Percentiles rank a stretch among this genome's conserved stretches.
These are phyloP conservation scores for Aspergillus tanneri DNA, from an alignment of 2,329 filamentous ascomycete species.

Conservation along the genomic window DNA sequence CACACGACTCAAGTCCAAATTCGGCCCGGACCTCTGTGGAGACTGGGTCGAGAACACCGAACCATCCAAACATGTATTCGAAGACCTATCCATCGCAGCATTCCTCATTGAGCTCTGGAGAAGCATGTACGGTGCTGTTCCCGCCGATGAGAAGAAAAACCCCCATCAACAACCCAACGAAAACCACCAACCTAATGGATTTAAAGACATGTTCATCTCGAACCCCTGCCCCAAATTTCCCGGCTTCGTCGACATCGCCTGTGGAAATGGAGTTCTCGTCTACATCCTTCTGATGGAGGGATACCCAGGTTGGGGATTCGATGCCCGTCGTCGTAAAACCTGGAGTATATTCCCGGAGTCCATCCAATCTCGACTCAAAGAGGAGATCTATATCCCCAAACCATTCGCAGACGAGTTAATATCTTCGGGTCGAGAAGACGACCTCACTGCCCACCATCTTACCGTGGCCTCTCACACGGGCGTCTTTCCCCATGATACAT, in stretches of 20 bases:
- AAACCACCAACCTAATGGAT: too few relatives aligned
- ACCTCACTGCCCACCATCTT: slow-evolving; percentile 12
- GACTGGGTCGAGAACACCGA: slow-evolving; percentile 85
- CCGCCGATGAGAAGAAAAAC: slow-evolving; percentile 23
- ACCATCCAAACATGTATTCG: slow-evolving; percentile 88
- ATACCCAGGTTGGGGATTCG: slow-evolving; percentile 85
- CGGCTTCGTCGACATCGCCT: slow-evolving; percentile 93
- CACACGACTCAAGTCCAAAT: slow-evolving; percentile 71
- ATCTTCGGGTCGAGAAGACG: neutral
- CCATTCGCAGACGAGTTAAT: slow-evolving; percentile 39
- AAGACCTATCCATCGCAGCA: slow-evolving; percentile 85
- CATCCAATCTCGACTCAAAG: slow-evolving; percentile 53
- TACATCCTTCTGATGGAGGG: slow-evolving; percentile 78
- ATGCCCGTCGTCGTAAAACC: slow-evolving; percentile 79
- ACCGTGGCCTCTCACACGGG: slow-evolving; percentile 50
- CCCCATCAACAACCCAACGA: too few relatives aligned
- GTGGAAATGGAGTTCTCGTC: slow-evolving; percentile 88
- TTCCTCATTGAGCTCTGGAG: slow-evolving; percentile 91
- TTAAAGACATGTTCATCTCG: too few relatives aligned
- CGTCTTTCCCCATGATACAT: slow-evolving; percentile 69
- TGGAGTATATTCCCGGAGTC: slow-evolving; percentile 69
- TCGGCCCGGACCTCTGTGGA: slow-evolving; percentile 69
- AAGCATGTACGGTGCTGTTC: slow-evolving; percentile 66
- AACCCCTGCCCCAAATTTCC: slow-evolving; percentile 57
- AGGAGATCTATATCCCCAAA: slow-evolving; percentile 61